phyloP scores from a whole-genome alignment of 306 rosid genomes.

The Cucumis cinereus region DNA sequence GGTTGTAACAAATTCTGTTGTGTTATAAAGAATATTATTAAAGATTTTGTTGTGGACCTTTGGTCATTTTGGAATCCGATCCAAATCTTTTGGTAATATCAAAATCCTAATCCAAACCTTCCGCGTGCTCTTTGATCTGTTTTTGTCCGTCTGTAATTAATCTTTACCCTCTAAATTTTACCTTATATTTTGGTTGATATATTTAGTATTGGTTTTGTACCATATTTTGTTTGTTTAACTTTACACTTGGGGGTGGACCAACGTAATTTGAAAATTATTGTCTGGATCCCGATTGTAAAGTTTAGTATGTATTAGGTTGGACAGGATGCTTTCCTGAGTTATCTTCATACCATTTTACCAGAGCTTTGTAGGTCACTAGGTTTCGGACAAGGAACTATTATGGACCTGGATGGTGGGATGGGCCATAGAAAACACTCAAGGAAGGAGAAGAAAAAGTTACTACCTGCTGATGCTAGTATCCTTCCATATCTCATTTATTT shows the following conservation, averaged over 20 bases:
- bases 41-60: neutral
- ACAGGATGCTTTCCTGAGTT: conserved; percentile 18
- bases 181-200: neutral
- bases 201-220: neutral
- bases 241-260: neutral
- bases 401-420: conserved; percentile 42
- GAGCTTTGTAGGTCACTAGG: conserved; percentile 65
- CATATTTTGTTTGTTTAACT: neutral
- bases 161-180: neutral
- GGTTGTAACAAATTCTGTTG: neutral
- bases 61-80: neutral
- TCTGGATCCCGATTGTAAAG: neutral
- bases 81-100: neutral
- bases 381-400: conserved; percentile 27
- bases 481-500: conserved; percentile 16
- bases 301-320: neutral
- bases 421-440: conserved; percentile 52
- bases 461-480: conserved; percentile 58
- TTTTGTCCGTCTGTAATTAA: neutral
- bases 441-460: conserved; percentile 67
- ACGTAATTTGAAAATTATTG: neutral
- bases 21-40: neutral
- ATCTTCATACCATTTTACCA: conserved; percentile 22
- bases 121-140: neutral
- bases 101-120: neutral